Percentiles rank a stretch among this genome's conserved stretches.
Conservation (phyloP, 495 filamentous ascomycete genomes). For the Xylaria palmicola region DNA sequence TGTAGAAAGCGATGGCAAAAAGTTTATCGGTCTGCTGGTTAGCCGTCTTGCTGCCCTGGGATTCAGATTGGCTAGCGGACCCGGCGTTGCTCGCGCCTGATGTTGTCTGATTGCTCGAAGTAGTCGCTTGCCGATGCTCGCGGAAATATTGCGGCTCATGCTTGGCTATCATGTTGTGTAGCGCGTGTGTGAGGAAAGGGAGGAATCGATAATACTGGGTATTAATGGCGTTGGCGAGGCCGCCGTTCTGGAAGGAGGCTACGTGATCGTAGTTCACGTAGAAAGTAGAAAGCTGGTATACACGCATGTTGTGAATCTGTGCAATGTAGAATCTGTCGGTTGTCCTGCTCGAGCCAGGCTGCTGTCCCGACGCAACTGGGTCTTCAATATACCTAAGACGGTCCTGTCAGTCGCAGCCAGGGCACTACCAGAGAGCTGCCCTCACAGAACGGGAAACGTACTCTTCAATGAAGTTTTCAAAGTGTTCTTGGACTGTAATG, state of each 20-base stretch:
- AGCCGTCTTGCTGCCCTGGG: conserved; percentile 65
- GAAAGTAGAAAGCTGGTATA: conserved; percentile 86
- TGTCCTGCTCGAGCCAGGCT: conserved; percentile 68
- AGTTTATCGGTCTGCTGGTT: conserved; percentile 96
- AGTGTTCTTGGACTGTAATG: conserved; percentile 78
- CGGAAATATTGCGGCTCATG: conserved; percentile 93
- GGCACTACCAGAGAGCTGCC: too few relatives aligned
- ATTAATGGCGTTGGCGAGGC: conserved; percentile 78
- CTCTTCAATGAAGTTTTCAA: conserved; percentile 86
- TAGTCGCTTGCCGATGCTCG: conserved; percentile 76
- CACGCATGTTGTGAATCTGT: conserved; percentile 86
- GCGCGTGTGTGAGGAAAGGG: conserved; percentile 82
- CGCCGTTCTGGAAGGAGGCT: conserved; percentile 63
- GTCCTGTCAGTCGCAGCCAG: neutral
- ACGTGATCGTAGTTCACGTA: conserved; percentile 96
- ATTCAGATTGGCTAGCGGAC: conserved; percentile 62
- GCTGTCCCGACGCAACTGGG: conserved; percentile 66
- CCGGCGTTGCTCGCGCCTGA: conserved; percentile 66
- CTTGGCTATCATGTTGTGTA: conserved; percentile 91
- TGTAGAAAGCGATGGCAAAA: conserved; percentile 94
- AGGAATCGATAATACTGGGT: conserved; percentile 93
- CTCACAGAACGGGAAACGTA: conserved; percentile 38
- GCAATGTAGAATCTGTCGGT: conserved; percentile 96
- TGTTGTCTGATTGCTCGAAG: conserved; percentile 59
- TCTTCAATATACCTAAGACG: conserved; percentile 69